Evolutionary conservation across 345 rosid species (phyloP).

Genomic region (Brassica napus): DNA sequence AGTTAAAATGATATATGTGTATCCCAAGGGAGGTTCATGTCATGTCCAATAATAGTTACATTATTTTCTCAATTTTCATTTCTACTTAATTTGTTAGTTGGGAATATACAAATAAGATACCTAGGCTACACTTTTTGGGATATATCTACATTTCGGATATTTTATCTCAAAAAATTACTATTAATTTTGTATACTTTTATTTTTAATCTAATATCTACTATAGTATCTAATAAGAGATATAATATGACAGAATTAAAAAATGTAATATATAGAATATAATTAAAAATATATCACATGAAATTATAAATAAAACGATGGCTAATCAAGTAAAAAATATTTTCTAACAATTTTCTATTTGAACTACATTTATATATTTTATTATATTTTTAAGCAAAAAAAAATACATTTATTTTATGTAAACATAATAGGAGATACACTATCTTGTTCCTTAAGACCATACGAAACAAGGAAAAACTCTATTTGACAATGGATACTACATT

Average conservation of each 20-base stretch:
- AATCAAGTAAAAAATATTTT: neutral
- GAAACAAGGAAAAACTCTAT: too few species aligned
- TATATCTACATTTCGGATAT: neutral
- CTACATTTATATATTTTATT: neutral
- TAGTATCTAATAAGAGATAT: neutral
- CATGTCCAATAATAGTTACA: neutral
- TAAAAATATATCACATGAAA: neutral
- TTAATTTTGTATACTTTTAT: neutral
- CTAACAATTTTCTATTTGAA: neutral
- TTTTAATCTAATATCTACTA: neutral
- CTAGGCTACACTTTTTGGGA: neutral
- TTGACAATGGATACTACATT: too few species aligned
- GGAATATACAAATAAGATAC: neutral
- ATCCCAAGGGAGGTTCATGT: neutral
- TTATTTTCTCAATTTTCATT: neutral
- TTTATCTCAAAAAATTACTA: neutral
- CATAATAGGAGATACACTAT: too few species aligned
- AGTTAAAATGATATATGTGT: neutral
- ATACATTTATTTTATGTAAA: too few species aligned
- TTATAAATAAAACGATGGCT: neutral
- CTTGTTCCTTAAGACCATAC: too few species aligned
- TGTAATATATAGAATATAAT: too few species aligned
- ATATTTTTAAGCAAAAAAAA: too few species aligned
- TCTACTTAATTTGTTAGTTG: constrained; percentile 43
- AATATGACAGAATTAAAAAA: neutral